phyloP scores from a whole-genome alignment of 495 filamentous ascomycete genomes.

The Parathielavia appendiculata region DNA sequence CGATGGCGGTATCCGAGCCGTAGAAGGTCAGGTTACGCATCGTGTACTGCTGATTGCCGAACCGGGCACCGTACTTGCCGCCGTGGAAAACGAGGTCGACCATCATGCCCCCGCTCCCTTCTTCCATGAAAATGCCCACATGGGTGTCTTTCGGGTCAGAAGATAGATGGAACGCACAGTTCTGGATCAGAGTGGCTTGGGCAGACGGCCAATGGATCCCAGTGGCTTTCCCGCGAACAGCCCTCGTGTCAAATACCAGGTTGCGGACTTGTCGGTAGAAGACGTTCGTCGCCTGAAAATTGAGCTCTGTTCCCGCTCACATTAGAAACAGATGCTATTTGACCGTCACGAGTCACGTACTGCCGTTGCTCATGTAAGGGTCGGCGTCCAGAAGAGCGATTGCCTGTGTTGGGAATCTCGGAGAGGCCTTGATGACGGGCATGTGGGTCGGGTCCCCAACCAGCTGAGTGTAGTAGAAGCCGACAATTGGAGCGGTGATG shows the following conservation, averaged over 20 bases:
- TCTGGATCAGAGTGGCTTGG: constrained; percentile 84
- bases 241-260: constrained; percentile 77
- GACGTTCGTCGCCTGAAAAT: constrained; percentile 64
- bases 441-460: constrained; percentile 54
- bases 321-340: background rate
- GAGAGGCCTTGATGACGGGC: constrained; percentile 64
- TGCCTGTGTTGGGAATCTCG: constrained; percentile 46
- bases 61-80: constrained; percentile 54
- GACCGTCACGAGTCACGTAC: constrained; percentile 2
- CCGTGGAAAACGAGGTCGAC: constrained; percentile 68
- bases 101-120: constrained; percentile 67
- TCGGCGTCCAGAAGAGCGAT: constrained; percentile 26
- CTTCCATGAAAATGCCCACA: constrained; percentile 68
- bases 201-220: constrained; percentile 95
- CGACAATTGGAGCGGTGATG: constrained; percentile 53
- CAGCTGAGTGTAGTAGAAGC: constrained; percentile 63
- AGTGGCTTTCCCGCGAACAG: constrained; percentile 54
- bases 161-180: constrained; percentile 74
- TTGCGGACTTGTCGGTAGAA: constrained; percentile 94
- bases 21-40: constrained; percentile 83
- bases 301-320: constrained; percentile 13
- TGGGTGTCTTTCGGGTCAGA: constrained; percentile 55
- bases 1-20: constrained; percentile 74
- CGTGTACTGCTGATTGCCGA: constrained; percentile 86
- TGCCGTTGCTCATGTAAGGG: constrained; percentile 23